A percentile compares a stretch with the other conserved stretches of the same genome.
phyloP scores from a whole-genome alignment of 805 yeast species.

The Wilhelminamyces savonicus region DNA sequence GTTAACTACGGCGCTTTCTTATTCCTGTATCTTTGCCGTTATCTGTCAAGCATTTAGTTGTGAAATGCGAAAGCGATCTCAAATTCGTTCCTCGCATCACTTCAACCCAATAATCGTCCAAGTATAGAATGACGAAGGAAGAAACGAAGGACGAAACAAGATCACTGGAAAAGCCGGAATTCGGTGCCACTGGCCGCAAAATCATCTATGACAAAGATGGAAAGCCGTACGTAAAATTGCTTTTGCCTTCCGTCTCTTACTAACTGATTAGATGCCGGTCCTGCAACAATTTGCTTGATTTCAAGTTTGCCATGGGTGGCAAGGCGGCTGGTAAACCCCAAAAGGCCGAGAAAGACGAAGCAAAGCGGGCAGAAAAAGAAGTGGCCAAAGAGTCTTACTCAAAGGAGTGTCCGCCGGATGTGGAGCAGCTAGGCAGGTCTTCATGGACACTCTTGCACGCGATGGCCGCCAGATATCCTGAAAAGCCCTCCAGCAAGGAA shows the following conservation, averaged over 20 bases:
- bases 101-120: no score
- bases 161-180: slow-evolving; percentile 26
- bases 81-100: no score
- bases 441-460: slow-evolving; percentile 93
- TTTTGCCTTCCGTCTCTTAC: slow-evolving; percentile 2
- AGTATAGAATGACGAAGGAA: no score
- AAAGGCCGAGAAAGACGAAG: background rate
- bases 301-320: slow-evolving; percentile 50
- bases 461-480: slow-evolving; percentile 86
- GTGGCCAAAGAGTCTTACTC: background rate
- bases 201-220: slow-evolving; percentile 84
- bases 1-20: no score
- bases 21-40: no score
- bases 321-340: slow-evolving; percentile 2
- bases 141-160: no score
- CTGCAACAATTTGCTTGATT: slow-evolving; percentile 78
- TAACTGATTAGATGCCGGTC: slow-evolving; percentile 61
- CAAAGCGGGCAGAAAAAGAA: slow-evolving; percentile 2
- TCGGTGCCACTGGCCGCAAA: slow-evolving; percentile 58
- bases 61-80: no score
- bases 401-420: slow-evolving; percentile 78
- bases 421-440: slow-evolving; percentile 68
- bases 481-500: slow-evolving; percentile 50
- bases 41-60: no score
- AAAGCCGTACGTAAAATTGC: slow-evolving; percentile 64